A percentile compares a stretch with the other conserved stretches of the same genome.
These are phyloP conservation scores for Actinomortierella ambigua DNA, from an alignment of 371 early-diverging fungal genomes.

Conservation along the genomic window DNA sequence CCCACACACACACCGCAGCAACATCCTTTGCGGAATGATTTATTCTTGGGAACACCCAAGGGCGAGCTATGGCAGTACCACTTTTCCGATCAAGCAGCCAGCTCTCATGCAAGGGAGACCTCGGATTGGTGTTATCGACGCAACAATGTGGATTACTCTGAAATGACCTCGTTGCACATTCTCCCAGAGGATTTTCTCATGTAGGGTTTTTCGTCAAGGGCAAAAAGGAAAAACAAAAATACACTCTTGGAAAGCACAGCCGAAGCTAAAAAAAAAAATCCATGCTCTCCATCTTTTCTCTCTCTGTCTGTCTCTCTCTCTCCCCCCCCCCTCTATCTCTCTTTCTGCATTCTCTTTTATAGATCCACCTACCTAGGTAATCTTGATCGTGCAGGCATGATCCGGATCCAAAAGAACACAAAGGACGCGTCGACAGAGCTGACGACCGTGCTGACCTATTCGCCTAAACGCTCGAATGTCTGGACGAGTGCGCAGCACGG, in stretches of 20 bases:
- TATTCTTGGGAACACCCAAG: conserved; percentile 20
- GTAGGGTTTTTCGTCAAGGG: conserved; percentile 14
- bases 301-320: too few species aligned
- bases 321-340: too few species aligned
- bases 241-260: background rate
- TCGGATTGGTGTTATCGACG: conserved; percentile 1
- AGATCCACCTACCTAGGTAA: conserved; percentile 33
- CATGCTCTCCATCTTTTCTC: too few species aligned
- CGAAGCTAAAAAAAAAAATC: too few species aligned
- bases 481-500: conserved; percentile 22
- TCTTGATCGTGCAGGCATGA: conserved; percentile 19
- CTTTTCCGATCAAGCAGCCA: background rate
- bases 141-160: conserved; percentile 5
- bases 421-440: background rate
- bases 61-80: conserved; percentile 20
- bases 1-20: too few species aligned
- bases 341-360: too few species aligned
- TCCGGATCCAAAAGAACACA: conserved; percentile 9
- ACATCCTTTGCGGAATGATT: background rate
- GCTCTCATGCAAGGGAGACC: conserved; percentile 11
- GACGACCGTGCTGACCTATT: background rate
- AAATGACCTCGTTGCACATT: conserved; percentile 30
- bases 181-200: conserved; percentile 20
- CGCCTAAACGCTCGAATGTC: conserved; percentile 25
- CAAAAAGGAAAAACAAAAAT: background rate